Percentiles rank a stretch among this genome's conserved stretches.
Evolutionary conservation across 1,139 yeast genomes (phyloP).

Genomic region (Debaryomycetaceae sp.): DNA sequence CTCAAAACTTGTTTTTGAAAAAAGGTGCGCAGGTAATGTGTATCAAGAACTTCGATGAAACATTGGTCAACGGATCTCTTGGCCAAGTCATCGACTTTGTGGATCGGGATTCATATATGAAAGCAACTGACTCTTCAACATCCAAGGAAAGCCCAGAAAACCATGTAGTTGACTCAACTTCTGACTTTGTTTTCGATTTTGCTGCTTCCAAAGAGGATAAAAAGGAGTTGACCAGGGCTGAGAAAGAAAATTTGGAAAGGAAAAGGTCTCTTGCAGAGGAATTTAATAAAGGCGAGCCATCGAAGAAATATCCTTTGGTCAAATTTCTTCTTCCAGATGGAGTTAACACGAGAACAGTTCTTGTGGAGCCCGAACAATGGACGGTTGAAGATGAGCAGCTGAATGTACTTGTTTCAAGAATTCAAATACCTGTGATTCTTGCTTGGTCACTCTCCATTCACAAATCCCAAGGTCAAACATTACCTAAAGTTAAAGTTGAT

Average conservation of each 20-base stretch:
- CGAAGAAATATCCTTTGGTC: constrained; percentile 64
- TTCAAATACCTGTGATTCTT: constrained; percentile 76
- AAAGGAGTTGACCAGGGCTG: constrained; percentile 8
- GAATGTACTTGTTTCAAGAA: constrained; percentile 26
- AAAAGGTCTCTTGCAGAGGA: constrained; percentile 16
- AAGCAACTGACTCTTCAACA: constrained; percentile 7
- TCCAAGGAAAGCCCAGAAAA: constrained; percentile 5
- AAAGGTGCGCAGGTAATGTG: constrained; percentile 95
- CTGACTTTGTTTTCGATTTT: constrained; percentile 25
- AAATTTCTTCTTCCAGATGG: constrained; percentile 71
- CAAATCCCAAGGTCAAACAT: constrained; percentile 94
- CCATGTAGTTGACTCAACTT: constrained; percentile 16
- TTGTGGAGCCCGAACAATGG: constrained; percentile 46
- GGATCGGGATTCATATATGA: constrained; percentile 35
- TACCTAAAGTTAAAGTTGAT: constrained; percentile 80
- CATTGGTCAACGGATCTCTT: constrained; percentile 86
- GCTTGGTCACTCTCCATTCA: constrained; percentile 97
- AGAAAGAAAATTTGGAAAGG: constrained; percentile 14
- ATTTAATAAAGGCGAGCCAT: constrained; percentile 17
- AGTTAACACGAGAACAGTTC: constrained; percentile 58
- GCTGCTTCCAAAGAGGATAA: constrained; percentile 9
- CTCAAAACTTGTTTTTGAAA: constrained; percentile 58
- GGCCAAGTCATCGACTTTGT: constrained; percentile 64
- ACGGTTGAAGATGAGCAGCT: constrained; percentile 37
- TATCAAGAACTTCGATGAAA: constrained; percentile 82